Percentiles rank a stretch among this genome's conserved stretches.
Evolutionary conservation across 345 rosid species (phyloP).

Genomic region (Acer campestre): DNA sequence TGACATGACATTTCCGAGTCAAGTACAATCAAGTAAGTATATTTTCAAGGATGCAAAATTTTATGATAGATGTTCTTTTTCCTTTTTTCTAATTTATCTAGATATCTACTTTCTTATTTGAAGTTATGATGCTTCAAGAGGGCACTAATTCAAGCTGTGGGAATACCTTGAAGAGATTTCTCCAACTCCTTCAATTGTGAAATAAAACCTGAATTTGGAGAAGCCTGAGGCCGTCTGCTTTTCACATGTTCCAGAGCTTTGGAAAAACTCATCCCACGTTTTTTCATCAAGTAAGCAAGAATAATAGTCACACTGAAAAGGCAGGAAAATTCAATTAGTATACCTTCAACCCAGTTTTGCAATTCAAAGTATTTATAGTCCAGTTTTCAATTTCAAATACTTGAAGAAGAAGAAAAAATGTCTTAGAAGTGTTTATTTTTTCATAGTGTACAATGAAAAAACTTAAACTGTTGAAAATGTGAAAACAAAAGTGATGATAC

Average conservation of each 20-base stretch:
- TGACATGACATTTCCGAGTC: not conserved
- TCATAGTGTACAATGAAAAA: not conserved
- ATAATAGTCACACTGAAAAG: constrained; percentile 42
- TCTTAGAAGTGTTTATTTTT: not conserved
- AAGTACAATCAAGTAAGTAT: not conserved
- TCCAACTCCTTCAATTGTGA: constrained; percentile 46
- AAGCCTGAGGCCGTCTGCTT: constrained; percentile 41
- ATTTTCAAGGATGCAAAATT: not conserved
- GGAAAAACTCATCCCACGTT: constrained; percentile 37
- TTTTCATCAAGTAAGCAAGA: constrained; percentile 46
- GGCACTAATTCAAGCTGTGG: not conserved
- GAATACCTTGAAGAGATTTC: constrained; percentile 46
- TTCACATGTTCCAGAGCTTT: constrained; percentile 42
- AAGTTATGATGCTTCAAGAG: not conserved
- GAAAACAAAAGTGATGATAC: too few relatives aligned
- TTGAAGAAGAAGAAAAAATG: not conserved
- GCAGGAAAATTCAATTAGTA: not conserved
- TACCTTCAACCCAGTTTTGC: not conserved
- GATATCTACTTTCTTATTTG: not conserved
- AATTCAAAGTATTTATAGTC: not conserved
- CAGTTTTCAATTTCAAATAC: constrained; percentile 6
- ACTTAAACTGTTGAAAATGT: too few relatives aligned
- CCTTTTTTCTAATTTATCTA: not conserved
- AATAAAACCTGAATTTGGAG: constrained; percentile 64
- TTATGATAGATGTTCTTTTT: not conserved